Conservation (phyloP, 2,329 filamentous ascomycete species). For the Colletotrichum sp. region DNA sequence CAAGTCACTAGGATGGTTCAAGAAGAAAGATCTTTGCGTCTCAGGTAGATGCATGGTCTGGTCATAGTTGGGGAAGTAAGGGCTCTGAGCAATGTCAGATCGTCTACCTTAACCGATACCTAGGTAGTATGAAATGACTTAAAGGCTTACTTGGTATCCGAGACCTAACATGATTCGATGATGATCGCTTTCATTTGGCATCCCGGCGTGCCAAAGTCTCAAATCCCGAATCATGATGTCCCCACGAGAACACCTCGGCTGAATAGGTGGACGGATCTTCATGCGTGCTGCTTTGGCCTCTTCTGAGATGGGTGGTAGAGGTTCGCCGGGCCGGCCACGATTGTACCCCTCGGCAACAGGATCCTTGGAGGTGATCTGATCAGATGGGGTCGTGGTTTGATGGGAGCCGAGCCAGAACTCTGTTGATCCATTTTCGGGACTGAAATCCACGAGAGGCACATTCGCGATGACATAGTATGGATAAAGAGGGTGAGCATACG, state of each 20-base stretch:
- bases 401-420: conserved; percentile 67
- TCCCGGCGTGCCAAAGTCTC: conserved; percentile 67
- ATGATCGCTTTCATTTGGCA: conserved; percentile 58
- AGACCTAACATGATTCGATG: conserved; percentile 58
- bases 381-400: conserved; percentile 8
- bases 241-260: conserved; percentile 57
- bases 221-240: conserved; percentile 64
- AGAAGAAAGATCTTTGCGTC: neutral
- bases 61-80: neutral
- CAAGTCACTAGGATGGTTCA: neutral
- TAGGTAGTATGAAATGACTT: neutral
- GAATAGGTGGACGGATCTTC: conserved; percentile 45
- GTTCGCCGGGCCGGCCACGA: neutral
- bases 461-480: neutral
- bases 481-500: neutral
- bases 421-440: conserved; percentile 57
- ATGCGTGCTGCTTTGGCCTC: conserved; percentile 44
- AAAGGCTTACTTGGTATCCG: neutral
- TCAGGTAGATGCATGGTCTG: neutral
- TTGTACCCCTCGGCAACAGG: neutral
- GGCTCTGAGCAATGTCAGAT: neutral
- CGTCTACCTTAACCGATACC: neutral
- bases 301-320: conserved; percentile 15
- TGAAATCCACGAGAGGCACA: conserved; percentile 54
- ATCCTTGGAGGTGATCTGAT: conserved; percentile 44